Percentiles rank a stretch among this genome's conserved stretches.
These are phyloP conservation scores for Flaveria linearis DNA, from an alignment of 129 eudicot species.

Conservation along the genomic window DNA sequence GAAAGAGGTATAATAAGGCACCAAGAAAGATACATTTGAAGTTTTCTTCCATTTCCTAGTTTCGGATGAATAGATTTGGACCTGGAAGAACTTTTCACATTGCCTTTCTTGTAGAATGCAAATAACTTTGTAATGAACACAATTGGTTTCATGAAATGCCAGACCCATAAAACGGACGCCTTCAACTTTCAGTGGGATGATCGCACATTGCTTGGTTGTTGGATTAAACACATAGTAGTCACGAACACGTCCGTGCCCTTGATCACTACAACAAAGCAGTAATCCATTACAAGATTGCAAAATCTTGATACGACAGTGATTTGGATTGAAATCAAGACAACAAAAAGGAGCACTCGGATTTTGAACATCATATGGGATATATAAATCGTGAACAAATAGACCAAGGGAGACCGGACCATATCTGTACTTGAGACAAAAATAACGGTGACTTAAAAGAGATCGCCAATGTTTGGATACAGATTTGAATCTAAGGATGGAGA, in stretches of 20 bases:
- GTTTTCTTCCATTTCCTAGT: constrained; percentile 38
- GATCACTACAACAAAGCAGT: constrained; percentile 14
- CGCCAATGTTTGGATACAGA: constrained; percentile 29
- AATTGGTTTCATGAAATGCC: constrained; percentile 13
- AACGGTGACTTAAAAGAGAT: not conserved
- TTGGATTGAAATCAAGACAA: not conserved
- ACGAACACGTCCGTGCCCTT: not conserved
- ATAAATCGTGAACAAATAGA: not conserved
- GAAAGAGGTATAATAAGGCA: not conserved
- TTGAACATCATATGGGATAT: constrained; percentile 2
- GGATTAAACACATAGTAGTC: constrained; percentile 20
- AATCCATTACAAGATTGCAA: constrained; percentile 18
- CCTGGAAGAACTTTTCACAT: not conserved
- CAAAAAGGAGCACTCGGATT: not conserved
- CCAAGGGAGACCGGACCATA: not conserved
- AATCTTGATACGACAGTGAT: not conserved
- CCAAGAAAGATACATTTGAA: constrained; percentile 8
- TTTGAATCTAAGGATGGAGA: constrained; percentile 11
- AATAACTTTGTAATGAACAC: constrained; percentile 4
- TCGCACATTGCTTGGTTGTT: constrained; percentile 1
- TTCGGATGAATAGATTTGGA: constrained; percentile 35
- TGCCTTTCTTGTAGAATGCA: not conserved
- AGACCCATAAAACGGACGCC: constrained; percentile 16
- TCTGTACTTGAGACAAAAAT: not conserved
- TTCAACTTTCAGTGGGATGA: not conserved